Evolutionary conservation across 805 yeast species (phyloP).

Genomic region (Yarrowia porcina): DNA sequence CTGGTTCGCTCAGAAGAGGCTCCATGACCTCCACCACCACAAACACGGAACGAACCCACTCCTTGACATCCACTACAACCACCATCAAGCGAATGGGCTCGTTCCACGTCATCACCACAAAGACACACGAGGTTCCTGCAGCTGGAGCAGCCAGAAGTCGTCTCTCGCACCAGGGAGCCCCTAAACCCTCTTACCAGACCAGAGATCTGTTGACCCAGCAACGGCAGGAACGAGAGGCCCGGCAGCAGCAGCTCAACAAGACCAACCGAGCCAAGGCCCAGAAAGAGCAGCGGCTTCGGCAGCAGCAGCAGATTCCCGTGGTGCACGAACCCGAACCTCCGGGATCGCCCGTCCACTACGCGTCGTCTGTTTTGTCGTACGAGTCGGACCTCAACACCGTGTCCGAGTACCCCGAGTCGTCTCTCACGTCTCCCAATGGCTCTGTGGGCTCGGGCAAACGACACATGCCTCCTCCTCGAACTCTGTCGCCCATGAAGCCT

Average conservation of each 20-base stretch:
- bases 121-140: conserved; percentile 32
- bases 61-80: conserved; percentile 38
- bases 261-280: conserved; percentile 18
- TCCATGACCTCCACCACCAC: conserved; percentile 35
- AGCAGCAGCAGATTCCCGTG: background rate
- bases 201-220: conserved; percentile 4
- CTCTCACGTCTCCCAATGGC: conserved; percentile 12
- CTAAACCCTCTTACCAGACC: conserved; percentile 22
- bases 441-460: conserved; percentile 25
- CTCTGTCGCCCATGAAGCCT: conserved; percentile 38
- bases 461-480: conserved; percentile 31
- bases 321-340: background rate
- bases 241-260: background rate
- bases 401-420: conserved; percentile 29
- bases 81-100: conserved; percentile 40
- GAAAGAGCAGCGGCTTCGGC: background rate
- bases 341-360: conserved; percentile 24
- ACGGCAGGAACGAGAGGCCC: conserved; percentile 16
- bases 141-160: background rate
- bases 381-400: conserved; percentile 34
- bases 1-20: conserved; percentile 29
- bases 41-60: conserved; percentile 39
- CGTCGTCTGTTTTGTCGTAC: conserved; percentile 32
- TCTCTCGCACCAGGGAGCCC: background rate
- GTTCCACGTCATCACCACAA: conserved; percentile 38